phyloP scores from a whole-genome alignment of 2,329 filamentous ascomycete genomes.

The Stagonosporopsis chrysanthemi region DNA sequence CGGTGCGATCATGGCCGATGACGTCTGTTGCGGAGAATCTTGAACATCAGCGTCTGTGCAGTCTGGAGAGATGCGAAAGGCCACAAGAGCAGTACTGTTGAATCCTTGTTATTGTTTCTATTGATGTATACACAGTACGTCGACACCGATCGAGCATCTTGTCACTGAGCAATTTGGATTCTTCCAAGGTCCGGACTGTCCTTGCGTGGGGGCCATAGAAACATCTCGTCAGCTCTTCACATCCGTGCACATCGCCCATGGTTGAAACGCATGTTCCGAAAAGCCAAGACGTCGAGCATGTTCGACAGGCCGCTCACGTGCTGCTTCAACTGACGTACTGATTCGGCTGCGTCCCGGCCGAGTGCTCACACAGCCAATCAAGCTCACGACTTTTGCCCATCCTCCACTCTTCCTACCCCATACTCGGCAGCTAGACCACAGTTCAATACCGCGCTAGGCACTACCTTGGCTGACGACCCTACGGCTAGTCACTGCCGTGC shows the following conservation, averaged over 20 bases:
- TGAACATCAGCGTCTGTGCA: not conserved
- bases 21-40: conserved; percentile 5
- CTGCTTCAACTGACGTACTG: not conserved
- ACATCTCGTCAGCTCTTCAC: conserved; percentile 21
- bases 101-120: no score
- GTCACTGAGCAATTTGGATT: conserved; percentile 8
- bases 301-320: not conserved
- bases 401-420: conserved; percentile 1
- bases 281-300: conserved; percentile 8
- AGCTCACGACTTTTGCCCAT: not conserved
- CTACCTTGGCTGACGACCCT: conserved; percentile 2
- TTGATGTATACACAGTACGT: not conserved
- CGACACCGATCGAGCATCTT: not conserved
- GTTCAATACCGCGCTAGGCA: conserved; percentile 1
- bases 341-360: not conserved
- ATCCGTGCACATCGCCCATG: conserved; percentile 7
- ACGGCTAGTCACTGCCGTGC: not conserved
- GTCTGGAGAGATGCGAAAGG: not conserved
- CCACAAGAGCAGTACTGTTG: not conserved
- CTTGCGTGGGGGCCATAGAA: conserved; percentile 23
- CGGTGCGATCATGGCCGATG: conserved; percentile 9
- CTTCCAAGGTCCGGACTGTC: conserved; percentile 10
- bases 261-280: conserved; percentile 6
- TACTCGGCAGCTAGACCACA: not conserved
- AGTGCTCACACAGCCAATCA: conserved; percentile 1